Evolutionary conservation across 305 asterid species (phyloP).

Genomic region (Salvia sclarea): DNA sequence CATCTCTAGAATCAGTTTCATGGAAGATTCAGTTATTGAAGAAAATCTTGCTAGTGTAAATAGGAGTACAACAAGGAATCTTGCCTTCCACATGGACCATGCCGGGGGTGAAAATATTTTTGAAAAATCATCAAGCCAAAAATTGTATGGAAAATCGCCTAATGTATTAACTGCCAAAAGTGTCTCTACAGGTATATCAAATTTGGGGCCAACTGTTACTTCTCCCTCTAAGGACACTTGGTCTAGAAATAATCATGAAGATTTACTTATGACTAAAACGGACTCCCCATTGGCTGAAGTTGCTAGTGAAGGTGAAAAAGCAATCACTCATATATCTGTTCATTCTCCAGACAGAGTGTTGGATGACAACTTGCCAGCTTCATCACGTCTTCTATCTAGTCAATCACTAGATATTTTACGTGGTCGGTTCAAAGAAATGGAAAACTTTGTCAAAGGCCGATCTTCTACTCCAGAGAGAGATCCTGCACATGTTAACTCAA

Average conservation of each 20-base stretch:
- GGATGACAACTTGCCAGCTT: conserved; percentile 41
- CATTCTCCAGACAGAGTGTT: conserved; percentile 45
- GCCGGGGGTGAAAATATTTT: conserved; percentile 36
- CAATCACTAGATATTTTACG: conserved; percentile 37
- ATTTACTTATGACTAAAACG: too few species aligned
- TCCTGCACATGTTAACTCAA: conserved; percentile 35
- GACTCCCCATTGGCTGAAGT: conserved; percentile 48
- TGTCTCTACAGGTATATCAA: conserved; percentile 31
- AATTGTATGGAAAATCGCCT: conserved; percentile 36
- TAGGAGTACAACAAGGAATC: conserved; percentile 35
- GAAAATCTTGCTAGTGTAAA: conserved; percentile 37
- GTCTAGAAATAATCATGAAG: conserved; percentile 48
- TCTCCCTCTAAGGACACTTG: conserved; percentile 49
- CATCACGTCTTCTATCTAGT: conserved; percentile 41
- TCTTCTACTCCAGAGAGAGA: conserved; percentile 40
- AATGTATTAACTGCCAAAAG: conserved; percentile 34
- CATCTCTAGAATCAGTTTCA: conserved; percentile 31
- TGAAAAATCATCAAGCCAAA: conserved; percentile 41
- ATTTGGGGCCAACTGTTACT: conserved; percentile 31
- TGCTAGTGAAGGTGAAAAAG: conserved; percentile 42
- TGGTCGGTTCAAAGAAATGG: conserved; percentile 36
- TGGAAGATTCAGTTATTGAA: conserved; percentile 42
- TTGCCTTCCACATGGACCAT: conserved; percentile 29
- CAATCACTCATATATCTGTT: conserved; percentile 38
- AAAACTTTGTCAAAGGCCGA: conserved; percentile 33